Conservation (phyloP, 1,139 yeast species). For the Lodderomyces parapsilosis region DNA sequence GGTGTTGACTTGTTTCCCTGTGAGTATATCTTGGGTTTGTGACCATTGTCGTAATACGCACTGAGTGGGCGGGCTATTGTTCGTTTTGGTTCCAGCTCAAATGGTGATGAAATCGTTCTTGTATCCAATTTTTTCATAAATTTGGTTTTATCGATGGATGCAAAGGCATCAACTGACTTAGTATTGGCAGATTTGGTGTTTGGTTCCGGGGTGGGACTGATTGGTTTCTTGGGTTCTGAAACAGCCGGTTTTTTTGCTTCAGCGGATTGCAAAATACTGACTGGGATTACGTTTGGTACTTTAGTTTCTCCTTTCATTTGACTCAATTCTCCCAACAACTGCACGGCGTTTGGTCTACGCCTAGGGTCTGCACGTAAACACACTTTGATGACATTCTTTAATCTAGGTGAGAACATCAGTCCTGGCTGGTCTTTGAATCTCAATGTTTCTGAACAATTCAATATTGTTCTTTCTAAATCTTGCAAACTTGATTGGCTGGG, state of each 20-base stretch:
- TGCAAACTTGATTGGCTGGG: slow-evolving; percentile 40
- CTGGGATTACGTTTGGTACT: slow-evolving; percentile 53
- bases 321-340: slow-evolving; percentile 69
- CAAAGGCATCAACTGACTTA: slow-evolving; percentile 31
- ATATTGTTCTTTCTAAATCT: slow-evolving; percentile 41
- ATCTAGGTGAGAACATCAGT: slow-evolving; percentile 37
- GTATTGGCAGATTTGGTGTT: not conserved
- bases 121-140: slow-evolving; percentile 7
- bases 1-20: slow-evolving; percentile 23
- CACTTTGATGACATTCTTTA: slow-evolving; percentile 59
- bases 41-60: slow-evolving; percentile 13
- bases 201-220: slow-evolving; percentile 2
- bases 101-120: slow-evolving; percentile 8
- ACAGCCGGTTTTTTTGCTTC: slow-evolving; percentile 5
- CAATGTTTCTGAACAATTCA: slow-evolving; percentile 34
- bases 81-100: slow-evolving; percentile 9
- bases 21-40: slow-evolving; percentile 10
- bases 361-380: slow-evolving; percentile 69
- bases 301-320: slow-evolving; percentile 51
- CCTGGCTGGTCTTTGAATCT: slow-evolving; percentile 39
- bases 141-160: slow-evolving; percentile 38
- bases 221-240: slow-evolving; percentile 1
- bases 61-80: slow-evolving; percentile 14
- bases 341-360: slow-evolving; percentile 69
- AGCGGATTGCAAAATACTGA: slow-evolving; percentile 22